Conservation (phyloP, 441 rosid genomes). For the Brassica hybrid region DNA sequence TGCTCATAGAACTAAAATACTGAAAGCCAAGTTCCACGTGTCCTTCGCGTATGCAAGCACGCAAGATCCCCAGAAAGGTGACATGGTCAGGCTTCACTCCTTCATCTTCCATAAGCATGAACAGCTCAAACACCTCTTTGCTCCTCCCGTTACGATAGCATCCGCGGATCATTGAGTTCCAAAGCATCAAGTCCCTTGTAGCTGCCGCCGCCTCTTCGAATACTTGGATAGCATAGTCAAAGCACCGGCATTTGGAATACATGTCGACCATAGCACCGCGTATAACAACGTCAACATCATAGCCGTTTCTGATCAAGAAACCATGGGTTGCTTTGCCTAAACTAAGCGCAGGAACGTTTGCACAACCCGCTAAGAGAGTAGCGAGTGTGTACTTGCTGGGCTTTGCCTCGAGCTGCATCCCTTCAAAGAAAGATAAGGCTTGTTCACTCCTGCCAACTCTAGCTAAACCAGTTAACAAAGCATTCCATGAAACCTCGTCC, state of each 20-base stretch:
- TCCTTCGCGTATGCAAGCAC: slow-evolving; percentile 65
- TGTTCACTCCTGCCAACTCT: slow-evolving; percentile 61
- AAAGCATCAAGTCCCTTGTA: not conserved
- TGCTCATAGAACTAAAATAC: slow-evolving; percentile 66
- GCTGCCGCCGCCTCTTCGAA: slow-evolving; percentile 47
- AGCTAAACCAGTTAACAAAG: slow-evolving; percentile 68
- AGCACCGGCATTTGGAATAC: slow-evolving; percentile 68
- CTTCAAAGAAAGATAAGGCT: slow-evolving; percentile 59
- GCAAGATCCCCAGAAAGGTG: slow-evolving; percentile 69
- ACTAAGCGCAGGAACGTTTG: slow-evolving; percentile 59
- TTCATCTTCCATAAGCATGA: slow-evolving; percentile 62
- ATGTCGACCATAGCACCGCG: slow-evolving; percentile 75
- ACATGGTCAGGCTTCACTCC: slow-evolving; percentile 68
- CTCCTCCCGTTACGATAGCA: slow-evolving; percentile 29
- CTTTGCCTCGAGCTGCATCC: slow-evolving; percentile 61
- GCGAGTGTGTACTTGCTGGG: not conserved
- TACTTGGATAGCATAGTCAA: slow-evolving; percentile 61
- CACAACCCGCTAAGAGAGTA: not conserved
- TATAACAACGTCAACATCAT: slow-evolving; percentile 57
- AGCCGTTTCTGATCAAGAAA: slow-evolving; percentile 70
- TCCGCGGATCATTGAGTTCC: not conserved
- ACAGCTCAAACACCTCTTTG: slow-evolving; percentile 56
- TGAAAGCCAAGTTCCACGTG: slow-evolving; percentile 51
- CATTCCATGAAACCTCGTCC: slow-evolving; percentile 51
- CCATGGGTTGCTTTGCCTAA: slow-evolving; percentile 79